A percentile compares a stretch with the other conserved stretches of the same genome.
These are phyloP conservation scores for Cordyceps farinosa DNA, from an alignment of 2,329 filamentous ascomycete species.

Conservation along the genomic window DNA sequence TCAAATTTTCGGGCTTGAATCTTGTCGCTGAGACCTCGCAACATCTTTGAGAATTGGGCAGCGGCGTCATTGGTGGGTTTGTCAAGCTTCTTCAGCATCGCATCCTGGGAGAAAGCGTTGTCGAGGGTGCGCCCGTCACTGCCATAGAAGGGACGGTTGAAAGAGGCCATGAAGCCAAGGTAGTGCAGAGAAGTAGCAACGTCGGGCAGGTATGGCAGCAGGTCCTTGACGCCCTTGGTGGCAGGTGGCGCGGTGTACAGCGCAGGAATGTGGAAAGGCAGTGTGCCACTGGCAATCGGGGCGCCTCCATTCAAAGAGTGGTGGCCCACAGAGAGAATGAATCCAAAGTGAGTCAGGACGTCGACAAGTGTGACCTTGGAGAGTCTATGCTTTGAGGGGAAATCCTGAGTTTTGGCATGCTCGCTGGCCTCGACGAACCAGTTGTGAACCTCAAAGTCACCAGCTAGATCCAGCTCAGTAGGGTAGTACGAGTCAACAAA, in stretches of 20 bases:
- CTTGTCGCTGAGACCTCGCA: conserved; percentile 36
- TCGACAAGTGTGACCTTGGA: conserved; percentile 33
- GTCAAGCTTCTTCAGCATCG: conserved; percentile 34
- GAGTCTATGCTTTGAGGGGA: conserved; percentile 31
- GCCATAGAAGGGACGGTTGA: conserved; percentile 39
- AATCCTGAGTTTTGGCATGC: conserved; percentile 37
- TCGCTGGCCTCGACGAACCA: conserved; percentile 42
- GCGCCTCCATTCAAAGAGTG: conserved; percentile 42
- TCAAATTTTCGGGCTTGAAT: conserved; percentile 40
- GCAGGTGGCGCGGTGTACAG: conserved; percentile 38
- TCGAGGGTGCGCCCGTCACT: conserved; percentile 35
- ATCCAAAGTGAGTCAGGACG: conserved; percentile 37
- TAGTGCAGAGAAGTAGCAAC: conserved; percentile 32
- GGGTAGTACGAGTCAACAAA: conserved; percentile 45
- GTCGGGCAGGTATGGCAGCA: conserved; percentile 35
- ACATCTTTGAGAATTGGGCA: conserved; percentile 31
- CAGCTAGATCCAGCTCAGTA: conserved; percentile 28
- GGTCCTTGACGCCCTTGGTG: conserved; percentile 35
- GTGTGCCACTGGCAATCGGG: conserved; percentile 33
- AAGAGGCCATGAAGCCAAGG: conserved; percentile 35
- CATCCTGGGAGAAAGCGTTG: conserved; percentile 39
- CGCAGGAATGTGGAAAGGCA: conserved; percentile 41
- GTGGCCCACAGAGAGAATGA: conserved; percentile 32
- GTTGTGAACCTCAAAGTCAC: conserved; percentile 41
- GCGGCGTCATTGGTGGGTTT: conserved; percentile 31